Evolutionary conservation across 495 filamentous ascomycete genomes (phyloP), one percentile per base, ranked within the genome.

Genomic region (Hypoxylon subgilvum): DNA sequence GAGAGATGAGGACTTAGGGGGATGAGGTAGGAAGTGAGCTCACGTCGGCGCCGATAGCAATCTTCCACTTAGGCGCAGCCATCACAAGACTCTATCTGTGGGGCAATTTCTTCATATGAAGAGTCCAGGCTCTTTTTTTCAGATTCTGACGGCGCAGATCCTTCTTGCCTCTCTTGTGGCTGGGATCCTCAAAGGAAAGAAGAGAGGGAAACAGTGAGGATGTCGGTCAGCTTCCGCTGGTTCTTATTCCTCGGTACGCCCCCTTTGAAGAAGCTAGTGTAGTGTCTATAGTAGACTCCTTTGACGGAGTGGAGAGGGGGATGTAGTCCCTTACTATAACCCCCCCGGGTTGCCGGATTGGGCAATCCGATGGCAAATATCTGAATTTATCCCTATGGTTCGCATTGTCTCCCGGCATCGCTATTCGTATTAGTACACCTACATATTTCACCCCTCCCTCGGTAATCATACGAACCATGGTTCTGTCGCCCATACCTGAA

Each of bases 41-140:
- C 14, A 78, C 77, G 69, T 79, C 77, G 59, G 74, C 72, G 41
- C 74, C 77, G 47, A 79, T 61, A 23, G 73, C 77, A 23, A 79
- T 78, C 50, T 64, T 75, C 77, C 77, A 79, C 55, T 70, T 70
- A 45, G 72, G 73, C 50, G 69, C 62, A 35, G 68, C 70, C 70
- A 73, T 77, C 9, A 58, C 61, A 19, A 42, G 18, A 23, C 8
- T 50, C 2, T 35, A 21, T 32, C 3, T 18, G 32, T 14, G 17
- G 39, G 23, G 16, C 3, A 3, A 22, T 22, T 13, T 12, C 14
- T 25, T 39, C 12, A 14, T 17, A 23, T 7, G 44, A 35, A 31
- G n/a, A 44, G 30, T 56, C 22, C 30, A 22, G 22, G 16, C 22
- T 39, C n/a, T n/a, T n/a, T n/a, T n/a, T n/a, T n/a, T n/a, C n/a